These are phyloP conservation scores for Cutaneotrichosporon dermatis DNA, from an alignment of 1,284 basidiomycete genomes.

Conservation along the genomic window DNA sequence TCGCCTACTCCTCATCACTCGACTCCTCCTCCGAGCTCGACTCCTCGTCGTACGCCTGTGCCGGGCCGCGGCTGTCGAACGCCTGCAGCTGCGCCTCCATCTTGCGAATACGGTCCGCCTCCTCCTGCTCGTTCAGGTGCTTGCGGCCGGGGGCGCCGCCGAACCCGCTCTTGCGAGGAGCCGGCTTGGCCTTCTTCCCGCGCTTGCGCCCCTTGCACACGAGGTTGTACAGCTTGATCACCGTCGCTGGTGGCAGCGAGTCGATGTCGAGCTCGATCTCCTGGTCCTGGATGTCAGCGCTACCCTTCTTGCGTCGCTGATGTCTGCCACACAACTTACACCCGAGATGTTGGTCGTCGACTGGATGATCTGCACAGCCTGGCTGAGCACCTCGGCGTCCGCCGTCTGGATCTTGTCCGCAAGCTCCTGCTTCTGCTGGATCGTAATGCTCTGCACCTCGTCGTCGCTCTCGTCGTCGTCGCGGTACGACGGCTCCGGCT, in stretches of 20 bases:
- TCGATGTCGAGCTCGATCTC: conserved; percentile 98
- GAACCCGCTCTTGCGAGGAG: conserved; percentile 52
- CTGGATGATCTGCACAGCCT: conserved; percentile 87
- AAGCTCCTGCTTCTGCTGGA: conserved; percentile 93
- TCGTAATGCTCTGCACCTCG: conserved; percentile 55
- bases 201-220: conserved; percentile 61
- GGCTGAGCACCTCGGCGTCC: conserved; percentile 71
- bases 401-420: conserved; percentile 82
- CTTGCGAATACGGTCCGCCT: conserved; percentile 70
- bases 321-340: conserved; percentile 56
- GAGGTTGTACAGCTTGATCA: conserved; percentile 88
- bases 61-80: conserved; percentile 29
- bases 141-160: conserved; percentile 82
- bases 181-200: conserved; percentile 25
- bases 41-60: conserved; percentile 28
- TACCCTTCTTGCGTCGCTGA: too few relatives aligned
- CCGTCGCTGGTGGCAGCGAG: conserved; percentile 70
- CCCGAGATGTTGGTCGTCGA: conserved; percentile 80
- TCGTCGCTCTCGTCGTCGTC: conserved; percentile 49
- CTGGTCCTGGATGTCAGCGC: conserved; percentile 61
- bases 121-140: conserved; percentile 53
- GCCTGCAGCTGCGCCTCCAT: conserved; percentile 60
- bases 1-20: conserved; percentile 40
- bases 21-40: conserved; percentile 42
- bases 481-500: conserved; percentile 31